Base-by-base conservation (phyloP, 306 rosid species). In the Lathyrus oleraceus region DNA sequence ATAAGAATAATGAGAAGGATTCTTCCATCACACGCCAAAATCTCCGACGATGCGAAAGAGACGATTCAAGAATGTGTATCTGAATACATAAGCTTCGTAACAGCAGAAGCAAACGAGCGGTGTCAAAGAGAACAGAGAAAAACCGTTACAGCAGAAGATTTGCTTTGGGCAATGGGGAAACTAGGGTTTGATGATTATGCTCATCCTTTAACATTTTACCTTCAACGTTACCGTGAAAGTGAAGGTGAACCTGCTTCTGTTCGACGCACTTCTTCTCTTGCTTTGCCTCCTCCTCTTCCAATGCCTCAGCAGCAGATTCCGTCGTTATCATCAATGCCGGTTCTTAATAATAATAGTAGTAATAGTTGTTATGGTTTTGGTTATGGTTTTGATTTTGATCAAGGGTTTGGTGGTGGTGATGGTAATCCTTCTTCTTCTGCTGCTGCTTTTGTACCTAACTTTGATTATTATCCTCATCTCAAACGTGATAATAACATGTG, bases 31-130 rank as follows among this genome's bases (percentile, higher is more conserved):
- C 90, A 88, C 39, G 96, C 95, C 0, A 90, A 87, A 57, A 90
- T 90, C 40, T 86, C 96, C 0, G 95, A 90, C 43, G 95, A 88
- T 0, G 91, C 96, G 3, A 90, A 90, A 16, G 93, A 87, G 77
- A 84, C 88, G 0, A 65, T 90, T 56, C 96, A 87, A 27, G 91
- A 86, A 36, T 87, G 95, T 5, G 91, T 86, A 21, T 87, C 96
- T 0, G 91, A 90, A 77, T 90, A 61, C 85, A 90, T 90, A 20
- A 86, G 90, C 79, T 90, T 87, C 85, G 54, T 90, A 36, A 90
- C 96, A 0, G 79, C 88, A 0, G 96, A 90, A 64, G 96, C 96
- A n/a, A 90, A 90, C 59, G 90, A 87, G 15, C 71, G 85, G 0
- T 90, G 96, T 67, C 91, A 81, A 23, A 40, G 73, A 0, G 97